Percentiles rank a stretch among this genome's conserved stretches.
Conservation (phyloP, 2,329 filamentous ascomycete genomes). For the Stemphylium lycopersici region DNA sequence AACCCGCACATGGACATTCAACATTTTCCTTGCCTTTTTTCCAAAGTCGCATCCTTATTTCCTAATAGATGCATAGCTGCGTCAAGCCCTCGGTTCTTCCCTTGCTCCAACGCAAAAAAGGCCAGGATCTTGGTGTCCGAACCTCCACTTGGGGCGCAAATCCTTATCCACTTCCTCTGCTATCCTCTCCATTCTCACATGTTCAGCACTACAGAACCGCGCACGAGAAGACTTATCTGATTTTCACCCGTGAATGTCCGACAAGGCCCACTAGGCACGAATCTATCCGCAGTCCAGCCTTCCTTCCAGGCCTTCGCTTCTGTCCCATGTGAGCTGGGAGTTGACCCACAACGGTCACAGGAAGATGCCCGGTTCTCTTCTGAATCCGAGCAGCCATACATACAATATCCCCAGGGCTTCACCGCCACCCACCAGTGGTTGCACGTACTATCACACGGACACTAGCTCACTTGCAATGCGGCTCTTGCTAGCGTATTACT, state of each 20-base stretch:
- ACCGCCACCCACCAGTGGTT: slow-evolving; percentile 6
- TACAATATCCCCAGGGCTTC: not conserved
- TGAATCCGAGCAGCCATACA: slow-evolving; percentile 4
- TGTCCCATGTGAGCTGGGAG: slow-evolving; percentile 3
- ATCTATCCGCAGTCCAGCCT: slow-evolving; percentile 3
- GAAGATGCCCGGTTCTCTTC: not conserved
- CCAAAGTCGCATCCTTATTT: slow-evolving; percentile 1
- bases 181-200: slow-evolving; percentile 1
- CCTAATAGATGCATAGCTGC: slow-evolving; percentile 1
- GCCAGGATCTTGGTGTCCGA: not conserved
- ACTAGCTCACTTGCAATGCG: not conserved
- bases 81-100: slow-evolving; percentile 4
- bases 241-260: slow-evolving; percentile 10
- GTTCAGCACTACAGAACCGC: slow-evolving; percentile 3
- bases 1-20: not conserved
- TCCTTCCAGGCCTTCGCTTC: slow-evolving; percentile 5
- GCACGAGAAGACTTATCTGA: slow-evolving; percentile 6
- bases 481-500: slow-evolving; percentile 4
- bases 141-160: slow-evolving; percentile 7
- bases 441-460: not conserved
- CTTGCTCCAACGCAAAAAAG: slow-evolving; percentile 4
- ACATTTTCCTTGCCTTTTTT: not conserved
- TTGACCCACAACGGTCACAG: slow-evolving; percentile 1
- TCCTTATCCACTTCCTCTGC: slow-evolving; percentile 4
- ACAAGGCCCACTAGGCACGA: not conserved